Evolutionary conservation across 768 basidiomycete species (phyloP).

Genomic region (Coprinopsis marcescibilis): DNA sequence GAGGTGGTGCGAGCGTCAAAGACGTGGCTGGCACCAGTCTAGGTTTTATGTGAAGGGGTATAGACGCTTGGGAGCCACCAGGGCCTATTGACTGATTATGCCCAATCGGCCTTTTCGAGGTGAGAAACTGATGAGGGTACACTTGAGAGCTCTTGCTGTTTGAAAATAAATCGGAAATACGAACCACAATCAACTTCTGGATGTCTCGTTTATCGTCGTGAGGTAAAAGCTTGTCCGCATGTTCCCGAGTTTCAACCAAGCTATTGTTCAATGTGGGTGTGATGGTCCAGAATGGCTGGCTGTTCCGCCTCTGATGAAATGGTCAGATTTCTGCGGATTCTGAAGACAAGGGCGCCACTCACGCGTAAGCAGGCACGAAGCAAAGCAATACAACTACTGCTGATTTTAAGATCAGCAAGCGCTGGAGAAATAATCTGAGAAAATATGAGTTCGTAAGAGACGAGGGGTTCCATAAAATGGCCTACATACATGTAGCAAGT

Average conservation of each 20-base stretch:
- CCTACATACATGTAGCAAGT: slow-evolving; percentile 41
- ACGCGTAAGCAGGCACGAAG: slow-evolving; percentile 41
- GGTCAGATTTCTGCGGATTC: slow-evolving; percentile 2
- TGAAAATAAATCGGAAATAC: slow-evolving; percentile 43
- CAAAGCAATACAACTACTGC: slow-evolving; percentile 34
- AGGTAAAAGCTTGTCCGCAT: slow-evolving; percentile 18
- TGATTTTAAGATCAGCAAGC: slow-evolving; percentile 4
- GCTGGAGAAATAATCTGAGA: not conserved
- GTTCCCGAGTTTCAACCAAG: slow-evolving; percentile 26
- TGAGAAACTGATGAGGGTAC: slow-evolving; percentile 2
- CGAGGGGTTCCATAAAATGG: not conserved
- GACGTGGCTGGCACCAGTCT: no score
- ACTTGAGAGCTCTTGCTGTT: slow-evolving; percentile 6
- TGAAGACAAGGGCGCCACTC: slow-evolving; percentile 13
- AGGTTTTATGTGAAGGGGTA: no score
- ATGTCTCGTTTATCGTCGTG: slow-evolving; percentile 23
- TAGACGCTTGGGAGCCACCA: no score
- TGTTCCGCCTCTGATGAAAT: slow-evolving; percentile 34
- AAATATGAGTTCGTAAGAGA: not conserved
- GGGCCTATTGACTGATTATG: no score
- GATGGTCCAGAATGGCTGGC: slow-evolving; percentile 35
- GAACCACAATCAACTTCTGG: slow-evolving; percentile 49
- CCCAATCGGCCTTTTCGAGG: no score
- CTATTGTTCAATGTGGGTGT: slow-evolving; percentile 33
- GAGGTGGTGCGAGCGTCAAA: no score